Evolutionary conservation across 805 yeast species (phyloP).

Genomic region (Yamadazyma insecticola): DNA sequence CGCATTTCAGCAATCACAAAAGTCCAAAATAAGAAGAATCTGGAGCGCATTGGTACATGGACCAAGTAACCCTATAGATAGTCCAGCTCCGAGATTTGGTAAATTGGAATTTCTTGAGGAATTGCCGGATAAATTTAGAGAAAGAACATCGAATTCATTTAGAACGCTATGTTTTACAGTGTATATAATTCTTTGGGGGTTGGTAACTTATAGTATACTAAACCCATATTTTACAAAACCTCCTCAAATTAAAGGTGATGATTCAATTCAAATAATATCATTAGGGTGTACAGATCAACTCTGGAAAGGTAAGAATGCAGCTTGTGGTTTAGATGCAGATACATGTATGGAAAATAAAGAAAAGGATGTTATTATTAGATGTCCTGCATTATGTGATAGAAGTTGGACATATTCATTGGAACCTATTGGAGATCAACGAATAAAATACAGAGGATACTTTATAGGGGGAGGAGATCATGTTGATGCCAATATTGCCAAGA

Average conservation of each 20-base stretch:
- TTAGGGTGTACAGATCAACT: slow-evolving; percentile 48
- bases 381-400: slow-evolving; percentile 85
- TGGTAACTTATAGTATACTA: slow-evolving; percentile 31
- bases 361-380: slow-evolving; percentile 55
- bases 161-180: too few relatives aligned
- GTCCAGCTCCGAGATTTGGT: slow-evolving; percentile 37
- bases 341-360: slow-evolving; percentile 45
- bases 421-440: slow-evolving; percentile 64
- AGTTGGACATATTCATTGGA: slow-evolving; percentile 72
- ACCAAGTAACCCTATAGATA: slow-evolving; percentile 45
- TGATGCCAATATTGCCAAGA: background rate
- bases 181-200: slow-evolving; percentile 53
- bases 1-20: slow-evolving; percentile 1
- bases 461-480: slow-evolving; percentile 66
- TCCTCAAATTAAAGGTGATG: slow-evolving; percentile 24
- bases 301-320: slow-evolving; percentile 74
- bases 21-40: slow-evolving; percentile 9
- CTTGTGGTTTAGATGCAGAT: slow-evolving; percentile 71
- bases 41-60: slow-evolving; percentile 50
- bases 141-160: slow-evolving; percentile 21
- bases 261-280: slow-evolving; percentile 17
- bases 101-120: slow-evolving; percentile 7
- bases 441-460: slow-evolving; percentile 67
- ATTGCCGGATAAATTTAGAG: slow-evolving; percentile 16
- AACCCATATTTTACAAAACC: slow-evolving; percentile 43